A percentile compares a stretch with the other conserved stretches of the same genome.
Conservation (phyloP, 768 basidiomycete species). For the Tricholoma sp. region DNA sequence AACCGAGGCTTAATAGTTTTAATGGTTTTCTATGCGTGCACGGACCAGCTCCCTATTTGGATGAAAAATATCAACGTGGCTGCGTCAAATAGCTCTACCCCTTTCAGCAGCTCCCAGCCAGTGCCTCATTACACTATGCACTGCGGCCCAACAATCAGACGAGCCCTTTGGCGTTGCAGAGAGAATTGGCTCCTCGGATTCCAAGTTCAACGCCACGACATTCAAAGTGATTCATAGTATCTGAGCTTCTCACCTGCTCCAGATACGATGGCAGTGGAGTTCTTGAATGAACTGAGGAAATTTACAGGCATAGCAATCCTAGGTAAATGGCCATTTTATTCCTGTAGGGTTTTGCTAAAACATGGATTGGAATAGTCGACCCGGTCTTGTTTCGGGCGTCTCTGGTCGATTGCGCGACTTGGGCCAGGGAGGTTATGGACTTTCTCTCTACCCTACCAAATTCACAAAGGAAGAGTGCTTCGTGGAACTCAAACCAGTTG, state of each 20-base stretch:
- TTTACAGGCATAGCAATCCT: neutral
- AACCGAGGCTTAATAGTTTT: too few relatives aligned
- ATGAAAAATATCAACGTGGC: too few relatives aligned
- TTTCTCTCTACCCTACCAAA: conserved; percentile 1
- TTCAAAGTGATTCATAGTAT: neutral
- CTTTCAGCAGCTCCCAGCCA: neutral
- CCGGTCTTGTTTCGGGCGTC: neutral
- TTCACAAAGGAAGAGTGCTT: neutral
- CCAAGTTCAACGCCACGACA: neutral
- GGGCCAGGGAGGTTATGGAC: neutral
- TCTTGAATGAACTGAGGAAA: conserved; percentile 1
- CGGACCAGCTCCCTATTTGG: too few relatives aligned
- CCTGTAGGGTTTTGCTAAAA: neutral
- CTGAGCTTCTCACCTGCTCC: neutral
- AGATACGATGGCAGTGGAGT: neutral
- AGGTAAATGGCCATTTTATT: neutral
- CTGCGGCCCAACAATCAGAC: neutral
- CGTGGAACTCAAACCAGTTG: neutral
- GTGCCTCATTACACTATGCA: neutral
- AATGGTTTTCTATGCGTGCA: too few relatives aligned
- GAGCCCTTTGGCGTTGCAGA: neutral
- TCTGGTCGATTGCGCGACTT: neutral
- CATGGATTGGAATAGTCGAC: neutral
- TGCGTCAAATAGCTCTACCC: too few relatives aligned
- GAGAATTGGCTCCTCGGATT: neutral